Evolutionary conservation across 352 stramenopile genomes (phyloP).

Genomic region (Globisporangium perplexum): DNA sequence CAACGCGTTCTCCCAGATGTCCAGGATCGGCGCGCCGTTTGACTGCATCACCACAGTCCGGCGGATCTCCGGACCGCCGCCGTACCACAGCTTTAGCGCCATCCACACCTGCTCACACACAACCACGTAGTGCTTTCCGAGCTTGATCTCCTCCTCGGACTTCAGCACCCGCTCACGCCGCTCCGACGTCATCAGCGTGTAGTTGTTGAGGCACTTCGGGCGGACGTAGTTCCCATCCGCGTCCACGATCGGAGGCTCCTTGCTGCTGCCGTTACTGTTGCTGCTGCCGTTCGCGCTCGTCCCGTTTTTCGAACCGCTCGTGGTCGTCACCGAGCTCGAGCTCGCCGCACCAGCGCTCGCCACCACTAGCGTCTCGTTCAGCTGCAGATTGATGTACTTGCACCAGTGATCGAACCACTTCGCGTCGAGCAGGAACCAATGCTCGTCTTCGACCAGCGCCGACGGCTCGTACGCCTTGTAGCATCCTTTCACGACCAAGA

Average conservation of each 20-base stretch:
- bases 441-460: slow-evolving; percentile 72
- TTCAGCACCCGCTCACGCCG: slow-evolving; percentile 66
- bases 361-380: slow-evolving; percentile 11
- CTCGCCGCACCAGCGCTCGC: slow-evolving; percentile 20
- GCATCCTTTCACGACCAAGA: slow-evolving; percentile 63
- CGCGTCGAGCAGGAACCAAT: slow-evolving; percentile 79
- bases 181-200: slow-evolving; percentile 61
- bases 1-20: slow-evolving; percentile 71
- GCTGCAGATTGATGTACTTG: slow-evolving; percentile 55
- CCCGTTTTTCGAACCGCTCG: slow-evolving; percentile 8
- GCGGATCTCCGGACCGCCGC: slow-evolving; percentile 82
- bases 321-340: slow-evolving; percentile 11
- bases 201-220: slow-evolving; percentile 84
- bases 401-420: slow-evolving; percentile 87
- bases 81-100: slow-evolving; percentile 90
- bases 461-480: slow-evolving; percentile 70
- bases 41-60: slow-evolving; percentile 70
- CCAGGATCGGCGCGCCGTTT: slow-evolving; percentile 54
- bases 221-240: slow-evolving; percentile 75
- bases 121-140: slow-evolving; percentile 81
- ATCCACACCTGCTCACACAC: slow-evolving; percentile 87
- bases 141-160: slow-evolving; percentile 66
- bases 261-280: slow-evolving; percentile 23
- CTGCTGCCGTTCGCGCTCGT: slow-evolving; percentile 14
- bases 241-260: slow-evolving; percentile 70